Conservation (phyloP, 371 early-diverging fungal genomes). For the Rhizopus stolonifer region DNA sequence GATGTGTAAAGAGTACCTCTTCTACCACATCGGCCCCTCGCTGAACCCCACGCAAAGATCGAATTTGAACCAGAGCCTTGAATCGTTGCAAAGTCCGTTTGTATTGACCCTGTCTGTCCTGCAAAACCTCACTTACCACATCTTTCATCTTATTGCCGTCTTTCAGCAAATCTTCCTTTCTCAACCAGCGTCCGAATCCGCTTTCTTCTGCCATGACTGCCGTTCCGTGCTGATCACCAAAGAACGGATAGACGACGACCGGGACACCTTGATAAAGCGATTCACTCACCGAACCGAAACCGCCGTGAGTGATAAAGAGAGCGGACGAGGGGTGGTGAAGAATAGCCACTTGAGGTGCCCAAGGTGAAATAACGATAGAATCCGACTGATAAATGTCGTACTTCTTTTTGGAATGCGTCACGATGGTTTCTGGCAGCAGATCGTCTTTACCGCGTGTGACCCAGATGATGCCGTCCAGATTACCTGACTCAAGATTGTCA, state of each 20-base stretch:
- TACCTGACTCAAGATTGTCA: constrained; percentile 15
- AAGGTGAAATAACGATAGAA: constrained; percentile 11
- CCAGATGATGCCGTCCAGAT: constrained; percentile 40
- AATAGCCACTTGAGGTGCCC: constrained; percentile 48
- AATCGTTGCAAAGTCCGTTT: constrained; percentile 12
- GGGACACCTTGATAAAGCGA: constrained; percentile 31
- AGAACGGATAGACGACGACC: constrained; percentile 35
- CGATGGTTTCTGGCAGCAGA: constrained; percentile 11
- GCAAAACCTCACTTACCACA: not conserved
- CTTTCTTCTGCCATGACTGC: constrained; percentile 5
- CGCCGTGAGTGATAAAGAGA: constrained; percentile 41
- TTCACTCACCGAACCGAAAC: constrained; percentile 36
- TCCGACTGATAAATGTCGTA: no score
- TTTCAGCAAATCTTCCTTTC: not conserved
- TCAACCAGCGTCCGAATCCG: constrained; percentile 2
- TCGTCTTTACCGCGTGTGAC: constrained; percentile 4
- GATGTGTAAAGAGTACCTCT: constrained; percentile 22
- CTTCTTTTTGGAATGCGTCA: not conserved
- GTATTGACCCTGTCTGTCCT: constrained; percentile 9
- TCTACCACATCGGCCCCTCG: constrained; percentile 29
- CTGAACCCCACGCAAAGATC: constrained; percentile 6
- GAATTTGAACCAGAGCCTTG: constrained; percentile 21
- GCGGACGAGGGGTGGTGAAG: constrained; percentile 29
- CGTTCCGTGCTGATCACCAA: constrained; percentile 35
- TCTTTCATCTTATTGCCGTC: no score